Base-by-base conservation (phyloP, 352 stramenopile genomes). In the Phytopythium sindhum region DNA sequence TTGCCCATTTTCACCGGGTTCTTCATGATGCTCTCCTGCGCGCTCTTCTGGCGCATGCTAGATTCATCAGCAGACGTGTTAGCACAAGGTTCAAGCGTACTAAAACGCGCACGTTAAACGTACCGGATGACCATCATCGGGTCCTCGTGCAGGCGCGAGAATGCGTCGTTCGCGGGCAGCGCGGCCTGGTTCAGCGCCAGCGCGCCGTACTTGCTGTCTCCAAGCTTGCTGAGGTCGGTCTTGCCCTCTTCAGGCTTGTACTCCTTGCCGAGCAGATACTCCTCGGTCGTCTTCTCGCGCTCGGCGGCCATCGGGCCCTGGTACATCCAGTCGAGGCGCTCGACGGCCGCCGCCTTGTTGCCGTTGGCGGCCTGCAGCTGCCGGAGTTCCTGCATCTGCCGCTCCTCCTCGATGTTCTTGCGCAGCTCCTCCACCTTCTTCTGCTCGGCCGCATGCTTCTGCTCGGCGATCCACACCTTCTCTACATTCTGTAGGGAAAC, bases 401-500 rank as follows among this genome's bases (percentile, higher is more conserved):
- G 87, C 78, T 99, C 97, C 66, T 98, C 88, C 66, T 98, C 91
- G 55, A 98, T 97, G 73, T 99, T 98, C 70, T 97, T 97, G 61
- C 89, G 87, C n/a, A 99, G 75, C 86, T 99, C 96, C 19, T 82
- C 84, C 2, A 97, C 80, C 61, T 98, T 98, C 61, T 92, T 89
- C 64, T 96, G 88, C 74, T 99, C 97, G 2, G 86, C 86, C 42
- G 84, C 88, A 66, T 98, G 84, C 70, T 97, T 95, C 67, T 99
- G 95, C 84, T 99, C 97, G 12, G 93, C 95, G 52, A 98, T 86
- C 97, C 95, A 98, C 50, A 99, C 97, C 74, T 98, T 98, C 84
- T 99, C 96, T 58, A 98, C 93, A 91, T 99, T 99, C 77, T 97
- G 35, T 11, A 53, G 21, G 14, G 57, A 35, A 64, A 56, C 59